phyloP scores from a whole-genome alignment of 176 grass and related monocot species.

The Aegilops tauschii region DNA sequence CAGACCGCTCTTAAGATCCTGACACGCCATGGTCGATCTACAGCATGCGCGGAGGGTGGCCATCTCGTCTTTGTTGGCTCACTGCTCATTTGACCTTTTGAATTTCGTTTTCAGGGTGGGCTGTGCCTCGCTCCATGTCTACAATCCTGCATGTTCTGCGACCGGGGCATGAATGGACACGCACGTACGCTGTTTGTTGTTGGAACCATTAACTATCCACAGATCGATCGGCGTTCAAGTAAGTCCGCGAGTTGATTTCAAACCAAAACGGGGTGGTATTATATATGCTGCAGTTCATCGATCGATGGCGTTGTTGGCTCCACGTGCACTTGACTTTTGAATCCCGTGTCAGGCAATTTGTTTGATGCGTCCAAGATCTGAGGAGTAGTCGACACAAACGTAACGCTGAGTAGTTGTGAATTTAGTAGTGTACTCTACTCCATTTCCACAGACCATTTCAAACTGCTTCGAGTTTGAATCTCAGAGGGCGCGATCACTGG shows the following conservation, averaged over 20 bases:
- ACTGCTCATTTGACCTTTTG: not conserved
- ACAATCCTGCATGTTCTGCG: not conserved
- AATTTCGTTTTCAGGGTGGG: not conserved
- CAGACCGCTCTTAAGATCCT: not conserved
- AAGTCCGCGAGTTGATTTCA: not conserved
- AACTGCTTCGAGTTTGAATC: slow-evolving; percentile 1
- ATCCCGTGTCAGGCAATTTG: not conserved
- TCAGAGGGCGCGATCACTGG: not conserved
- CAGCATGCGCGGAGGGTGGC: not conserved
- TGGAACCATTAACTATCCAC: not conserved
- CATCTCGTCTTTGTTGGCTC: not conserved
- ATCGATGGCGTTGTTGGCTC: slow-evolving; percentile 7
- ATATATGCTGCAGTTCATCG: not conserved
- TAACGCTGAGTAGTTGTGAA: not conserved
- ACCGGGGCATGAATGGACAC: not conserved
- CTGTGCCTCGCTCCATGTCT: not conserved
- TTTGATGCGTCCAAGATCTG: not conserved
- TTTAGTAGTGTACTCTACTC: not conserved
- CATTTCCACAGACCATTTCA: not conserved
- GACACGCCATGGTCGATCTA: not conserved
- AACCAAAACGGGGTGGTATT: not conserved
- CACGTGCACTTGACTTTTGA: slow-evolving; percentile 18
- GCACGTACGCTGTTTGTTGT: not conserved
- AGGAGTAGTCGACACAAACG: not conserved
- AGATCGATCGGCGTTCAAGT: not conserved